These are phyloP conservation scores for Fusarium pilosicola DNA, from an alignment of 2,329 filamentous ascomycete species.

Conservation along the genomic window DNA sequence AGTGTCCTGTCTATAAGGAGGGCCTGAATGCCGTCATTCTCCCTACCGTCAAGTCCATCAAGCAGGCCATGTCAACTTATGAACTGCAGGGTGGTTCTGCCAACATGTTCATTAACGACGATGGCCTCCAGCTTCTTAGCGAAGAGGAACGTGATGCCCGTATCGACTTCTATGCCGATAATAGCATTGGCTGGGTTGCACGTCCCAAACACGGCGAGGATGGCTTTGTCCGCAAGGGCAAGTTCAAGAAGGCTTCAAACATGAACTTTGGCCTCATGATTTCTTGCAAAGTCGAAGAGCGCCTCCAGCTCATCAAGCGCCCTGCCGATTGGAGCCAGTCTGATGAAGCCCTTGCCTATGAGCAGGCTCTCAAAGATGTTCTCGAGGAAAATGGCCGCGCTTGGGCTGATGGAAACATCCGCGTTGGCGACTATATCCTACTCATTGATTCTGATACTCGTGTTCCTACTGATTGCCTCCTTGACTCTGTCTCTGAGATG, in stretches of 20 bases:
- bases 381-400: slow-evolving; percentile 75
- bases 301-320: slow-evolving; percentile 67
- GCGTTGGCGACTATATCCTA: slow-evolving; percentile 82
- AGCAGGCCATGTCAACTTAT: slow-evolving; percentile 80
- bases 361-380: slow-evolving; percentile 71
- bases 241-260: slow-evolving; percentile 78
- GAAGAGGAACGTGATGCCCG: slow-evolving; percentile 70
- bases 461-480: slow-evolving; percentile 78
- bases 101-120: slow-evolving; percentile 81
- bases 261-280: slow-evolving; percentile 78
- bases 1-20: slow-evolving; percentile 91
- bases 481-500: slow-evolving; percentile 85
- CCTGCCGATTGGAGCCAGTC: slow-evolving; percentile 72
- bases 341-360: slow-evolving; percentile 74
- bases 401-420: slow-evolving; percentile 87
- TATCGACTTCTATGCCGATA: slow-evolving; percentile 75
- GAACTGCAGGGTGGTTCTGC: slow-evolving; percentile 81
- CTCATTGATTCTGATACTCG: slow-evolving; percentile 83
- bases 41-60: slow-evolving; percentile 81
- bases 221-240: slow-evolving; percentile 70
- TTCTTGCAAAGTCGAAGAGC: slow-evolving; percentile 76
- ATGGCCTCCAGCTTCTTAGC: slow-evolving; percentile 74
- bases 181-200: slow-evolving; percentile 76
- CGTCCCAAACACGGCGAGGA: slow-evolving; percentile 71
- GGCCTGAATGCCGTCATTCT: slow-evolving; percentile 78